Conservation (phyloP, 306 rosid genomes). For the Cucumis hystrix region DNA sequence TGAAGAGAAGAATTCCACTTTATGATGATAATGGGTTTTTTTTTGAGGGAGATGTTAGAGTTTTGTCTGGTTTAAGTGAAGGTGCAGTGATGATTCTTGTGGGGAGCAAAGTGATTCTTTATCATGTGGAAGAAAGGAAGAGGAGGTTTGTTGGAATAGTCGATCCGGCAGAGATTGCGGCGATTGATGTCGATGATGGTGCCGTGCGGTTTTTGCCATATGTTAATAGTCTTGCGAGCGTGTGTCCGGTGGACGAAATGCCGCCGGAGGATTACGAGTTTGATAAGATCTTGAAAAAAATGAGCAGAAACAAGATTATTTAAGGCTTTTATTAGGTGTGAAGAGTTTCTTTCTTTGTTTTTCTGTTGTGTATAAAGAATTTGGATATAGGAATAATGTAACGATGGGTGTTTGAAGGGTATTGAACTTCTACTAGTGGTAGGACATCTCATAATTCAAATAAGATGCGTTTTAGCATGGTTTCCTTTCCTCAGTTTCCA, state of each 20-base stretch:
- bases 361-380: neutral
- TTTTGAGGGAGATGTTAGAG: neutral
- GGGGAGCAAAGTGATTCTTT: conserved; percentile 1
- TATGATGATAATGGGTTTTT: neutral
- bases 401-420: too few relatives aligned
- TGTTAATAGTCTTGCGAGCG: conserved; percentile 22
- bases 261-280: neutral
- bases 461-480: too few relatives aligned
- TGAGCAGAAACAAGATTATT: neutral
- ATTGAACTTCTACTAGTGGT: too few relatives aligned
- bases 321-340: neutral
- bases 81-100: conserved; percentile 10
- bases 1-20: conserved; percentile 12
- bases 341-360: neutral
- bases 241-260: neutral
- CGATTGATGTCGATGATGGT: neutral
- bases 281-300: neutral
- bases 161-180: too few relatives aligned
- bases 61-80: conserved; percentile 16
- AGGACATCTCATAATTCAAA: too few relatives aligned
- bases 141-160: neutral
- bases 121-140: conserved; percentile 8
- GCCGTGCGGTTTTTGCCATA: conserved; percentile 16
- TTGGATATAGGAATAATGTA: neutral
- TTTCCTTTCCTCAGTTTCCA: too few relatives aligned